Percentiles rank a stretch among this genome's conserved stretches.
These are phyloP conservation scores for Salix koriyanagi DNA, from an alignment of 345 rosid species.

Conservation along the genomic window DNA sequence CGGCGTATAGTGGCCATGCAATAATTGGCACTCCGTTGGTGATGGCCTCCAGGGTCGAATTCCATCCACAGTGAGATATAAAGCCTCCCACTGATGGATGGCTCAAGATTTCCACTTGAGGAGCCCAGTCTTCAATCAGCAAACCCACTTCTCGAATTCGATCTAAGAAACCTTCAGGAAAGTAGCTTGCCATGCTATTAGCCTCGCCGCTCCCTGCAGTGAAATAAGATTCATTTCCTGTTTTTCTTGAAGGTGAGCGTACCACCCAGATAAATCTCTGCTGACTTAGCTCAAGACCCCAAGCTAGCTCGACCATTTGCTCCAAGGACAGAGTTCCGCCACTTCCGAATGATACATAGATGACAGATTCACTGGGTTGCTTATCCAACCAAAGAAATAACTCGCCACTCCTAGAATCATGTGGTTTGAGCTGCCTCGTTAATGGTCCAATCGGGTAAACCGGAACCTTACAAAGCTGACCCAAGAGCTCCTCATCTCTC, in stretches of 20 bases:
- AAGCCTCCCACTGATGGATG: slow-evolving; percentile 61
- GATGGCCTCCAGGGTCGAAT: slow-evolving; percentile 53
- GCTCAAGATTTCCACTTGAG: slow-evolving; percentile 48
- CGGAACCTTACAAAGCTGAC: not conserved
- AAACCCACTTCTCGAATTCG: slow-evolving; percentile 37
- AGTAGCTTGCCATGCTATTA: not conserved
- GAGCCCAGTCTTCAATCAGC: slow-evolving; percentile 56
- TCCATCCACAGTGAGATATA: slow-evolving; percentile 72
- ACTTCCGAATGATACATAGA: slow-evolving; percentile 56
- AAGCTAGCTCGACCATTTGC: slow-evolving; percentile 45
- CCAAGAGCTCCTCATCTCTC: not conserved
- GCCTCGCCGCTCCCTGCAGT: slow-evolving; percentile 8
- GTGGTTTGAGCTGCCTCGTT: not conserved
- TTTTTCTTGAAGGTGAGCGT: slow-evolving; percentile 13
- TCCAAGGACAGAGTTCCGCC: slow-evolving; percentile 18
- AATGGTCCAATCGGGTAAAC: slow-evolving; percentile 15
- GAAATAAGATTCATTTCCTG: slow-evolving; percentile 18
- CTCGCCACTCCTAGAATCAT: not conserved
- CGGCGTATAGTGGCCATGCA: slow-evolving; percentile 69
- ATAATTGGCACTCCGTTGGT: slow-evolving; percentile 56
- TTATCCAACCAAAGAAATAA: slow-evolving; percentile 37
- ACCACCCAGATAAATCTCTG: slow-evolving; percentile 50
- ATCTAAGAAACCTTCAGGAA: slow-evolving; percentile 51
- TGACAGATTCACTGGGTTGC: slow-evolving; percentile 34
- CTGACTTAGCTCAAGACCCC: slow-evolving; percentile 36